Percentiles rank a stretch among this genome's conserved stretches.
These are phyloP conservation scores for Penicillium coffeae DNA, from an alignment of 495 filamentous ascomycete species.

Conservation along the genomic window DNA sequence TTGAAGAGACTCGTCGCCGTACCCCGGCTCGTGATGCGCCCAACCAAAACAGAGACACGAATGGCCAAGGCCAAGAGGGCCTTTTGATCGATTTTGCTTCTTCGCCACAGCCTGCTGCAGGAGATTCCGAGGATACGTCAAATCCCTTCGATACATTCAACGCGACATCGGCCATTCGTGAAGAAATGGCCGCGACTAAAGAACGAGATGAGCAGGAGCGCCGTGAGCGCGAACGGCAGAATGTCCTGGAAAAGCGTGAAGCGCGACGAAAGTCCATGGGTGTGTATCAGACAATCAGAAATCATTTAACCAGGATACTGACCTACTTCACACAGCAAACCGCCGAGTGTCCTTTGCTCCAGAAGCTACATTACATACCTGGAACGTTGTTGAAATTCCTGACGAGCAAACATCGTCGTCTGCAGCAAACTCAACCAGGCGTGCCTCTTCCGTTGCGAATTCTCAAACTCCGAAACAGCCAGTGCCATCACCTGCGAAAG, in stretches of 20 bases:
- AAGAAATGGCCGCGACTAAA: slow-evolving; percentile 71
- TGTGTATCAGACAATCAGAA: slow-evolving; percentile 12
- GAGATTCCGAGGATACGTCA: slow-evolving; percentile 37
- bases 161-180: slow-evolving; percentile 43
- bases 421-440: slow-evolving; percentile 65
- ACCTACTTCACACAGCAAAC: slow-evolving; percentile 51
- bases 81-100: slow-evolving; percentile 48
- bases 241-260: slow-evolving; percentile 70
- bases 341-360: slow-evolving; percentile 96
- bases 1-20: slow-evolving; percentile 42
- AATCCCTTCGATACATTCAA: slow-evolving; percentile 60
- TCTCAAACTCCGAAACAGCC: slow-evolving; percentile 36
- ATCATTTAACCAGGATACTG: background rate
- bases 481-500: slow-evolving; percentile 44
- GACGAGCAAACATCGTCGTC: slow-evolving; percentile 86
- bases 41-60: slow-evolving; percentile 18
- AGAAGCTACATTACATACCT: slow-evolving; percentile 95
- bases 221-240: slow-evolving; percentile 58
- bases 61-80: slow-evolving; percentile 28
- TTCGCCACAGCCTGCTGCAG: slow-evolving; percentile 26
- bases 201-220: slow-evolving; percentile 72
- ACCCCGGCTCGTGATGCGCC: slow-evolving; percentile 32
- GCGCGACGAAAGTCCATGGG: slow-evolving; percentile 85
- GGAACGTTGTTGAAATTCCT: slow-evolving; percentile 88
- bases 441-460: slow-evolving; percentile 59